Percentiles rank a stretch among this genome's conserved stretches.
Conservation (phyloP, 2,329 filamentous ascomycete species). For the Bipolaris gigantea region DNA sequence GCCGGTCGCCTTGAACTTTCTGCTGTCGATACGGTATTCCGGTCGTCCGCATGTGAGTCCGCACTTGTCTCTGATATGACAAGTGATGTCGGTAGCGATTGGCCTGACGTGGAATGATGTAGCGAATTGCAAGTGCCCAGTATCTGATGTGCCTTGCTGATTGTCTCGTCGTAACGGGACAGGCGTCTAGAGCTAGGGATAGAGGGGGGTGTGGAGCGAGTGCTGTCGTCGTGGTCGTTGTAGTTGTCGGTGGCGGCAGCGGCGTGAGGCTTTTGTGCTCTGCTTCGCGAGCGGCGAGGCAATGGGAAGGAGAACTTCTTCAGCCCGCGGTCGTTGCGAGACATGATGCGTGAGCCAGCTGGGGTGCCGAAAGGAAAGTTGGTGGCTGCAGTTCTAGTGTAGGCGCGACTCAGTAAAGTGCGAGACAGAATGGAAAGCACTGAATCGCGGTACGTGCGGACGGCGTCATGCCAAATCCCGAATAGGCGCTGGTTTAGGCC, state of each 20-base stretch:
- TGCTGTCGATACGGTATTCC: conserved; percentile 20
- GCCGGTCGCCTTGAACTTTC: conserved; percentile 26
- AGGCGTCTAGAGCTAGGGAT: conserved; percentile 28
- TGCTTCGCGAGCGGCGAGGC: conserved; percentile 34
- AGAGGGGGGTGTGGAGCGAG: conserved; percentile 24
- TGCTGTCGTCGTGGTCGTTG: conserved; percentile 2
- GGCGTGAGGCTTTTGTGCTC: conserved; percentile 20
- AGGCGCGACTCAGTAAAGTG: conserved; percentile 32
- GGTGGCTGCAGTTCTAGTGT: conserved; percentile 22
- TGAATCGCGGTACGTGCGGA: conserved; percentile 29
- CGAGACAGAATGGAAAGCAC: conserved; percentile 14
- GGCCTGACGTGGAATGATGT: conserved; percentile 29
- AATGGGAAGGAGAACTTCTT: conserved; percentile 45
- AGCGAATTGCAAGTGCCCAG: conserved; percentile 42
- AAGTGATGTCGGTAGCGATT: conserved; percentile 29
- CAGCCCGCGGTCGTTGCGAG: conserved; percentile 24
- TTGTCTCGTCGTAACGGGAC: conserved; percentile 27
- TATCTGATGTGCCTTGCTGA: conserved; percentile 43
- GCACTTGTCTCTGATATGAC: conserved; percentile 37
- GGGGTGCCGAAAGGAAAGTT: conserved; percentile 1
- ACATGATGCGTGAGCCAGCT: conserved; percentile 32
- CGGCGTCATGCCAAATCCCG: conserved; percentile 10
- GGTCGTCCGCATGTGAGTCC: conserved; percentile 31
- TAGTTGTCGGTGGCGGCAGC: neutral
- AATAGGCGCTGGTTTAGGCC: conserved; percentile 14